phyloP scores from a whole-genome alignment of 2,329 filamentous ascomycete species.

The Claviceps sp. region DNA sequence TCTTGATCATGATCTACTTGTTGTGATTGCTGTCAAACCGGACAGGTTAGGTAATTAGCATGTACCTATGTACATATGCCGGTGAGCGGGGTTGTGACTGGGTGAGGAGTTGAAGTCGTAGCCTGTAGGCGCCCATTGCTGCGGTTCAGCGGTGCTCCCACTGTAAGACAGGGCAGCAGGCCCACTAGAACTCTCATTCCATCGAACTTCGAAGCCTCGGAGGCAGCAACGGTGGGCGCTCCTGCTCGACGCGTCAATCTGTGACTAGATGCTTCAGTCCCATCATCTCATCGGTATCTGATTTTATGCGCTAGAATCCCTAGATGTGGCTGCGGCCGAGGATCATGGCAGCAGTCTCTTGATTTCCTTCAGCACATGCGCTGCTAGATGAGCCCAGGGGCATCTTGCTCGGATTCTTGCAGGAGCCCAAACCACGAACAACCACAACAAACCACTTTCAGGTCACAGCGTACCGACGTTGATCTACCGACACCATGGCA shows the following conservation, averaged over 20 bases:
- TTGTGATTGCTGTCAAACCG: no score
- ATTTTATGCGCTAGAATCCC: background rate
- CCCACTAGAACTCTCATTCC: no score
- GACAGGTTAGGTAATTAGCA: no score
- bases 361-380: background rate
- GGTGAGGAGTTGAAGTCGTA: no score
- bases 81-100: no score
- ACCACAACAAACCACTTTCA: background rate
- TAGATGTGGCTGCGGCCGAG: background rate
- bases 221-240: background rate
- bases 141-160: no score
- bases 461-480: background rate
- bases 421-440: background rate
- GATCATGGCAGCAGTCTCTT: background rate
- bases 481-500: slow-evolving; percentile 41
- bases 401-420: background rate
- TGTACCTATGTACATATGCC: no score
- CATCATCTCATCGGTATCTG: background rate
- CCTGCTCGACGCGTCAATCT: background rate
- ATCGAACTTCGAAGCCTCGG: no score
- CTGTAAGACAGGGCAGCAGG: no score
- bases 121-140: no score
- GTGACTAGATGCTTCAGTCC: background rate
- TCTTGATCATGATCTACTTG: no score
- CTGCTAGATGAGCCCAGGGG: background rate